Evolutionary conservation across 2,329 filamentous ascomycete species (phyloP).

Genomic region (Raffaelea deltoideospora): DNA sequence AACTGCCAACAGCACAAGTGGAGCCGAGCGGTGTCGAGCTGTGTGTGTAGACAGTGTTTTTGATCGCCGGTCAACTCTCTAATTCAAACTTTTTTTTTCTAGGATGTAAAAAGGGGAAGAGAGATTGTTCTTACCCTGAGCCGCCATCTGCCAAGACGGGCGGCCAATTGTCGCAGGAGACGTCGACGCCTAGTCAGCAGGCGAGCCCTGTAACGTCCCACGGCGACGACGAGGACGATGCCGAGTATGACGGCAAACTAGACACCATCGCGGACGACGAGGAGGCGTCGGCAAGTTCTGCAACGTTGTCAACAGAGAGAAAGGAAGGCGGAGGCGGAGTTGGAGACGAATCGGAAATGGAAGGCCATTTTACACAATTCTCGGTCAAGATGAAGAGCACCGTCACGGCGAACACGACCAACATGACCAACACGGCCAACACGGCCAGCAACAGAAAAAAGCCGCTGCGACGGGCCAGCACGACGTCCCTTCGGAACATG

Average conservation of each 20-base stretch:
- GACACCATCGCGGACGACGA: slow-evolving; percentile 39
- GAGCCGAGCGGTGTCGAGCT: too few species aligned
- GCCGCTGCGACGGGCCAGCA: slow-evolving; percentile 20
- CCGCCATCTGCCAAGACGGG: slow-evolving; percentile 30
- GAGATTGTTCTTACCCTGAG: slow-evolving; percentile 84
- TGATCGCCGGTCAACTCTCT: too few species aligned
- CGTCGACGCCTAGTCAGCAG: slow-evolving; percentile 19
- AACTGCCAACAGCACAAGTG: too few species aligned
- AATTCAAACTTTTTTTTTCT: not conserved
- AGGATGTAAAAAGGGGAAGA: slow-evolving; percentile 84
- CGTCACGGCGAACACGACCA: too few species aligned
- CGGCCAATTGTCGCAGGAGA: slow-evolving; percentile 22
- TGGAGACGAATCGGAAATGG: not conserved
- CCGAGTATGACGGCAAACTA: slow-evolving; percentile 27
- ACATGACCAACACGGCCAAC: not conserved
- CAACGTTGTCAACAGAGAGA: too few species aligned
- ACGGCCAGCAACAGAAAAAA: slow-evolving; percentile 9
- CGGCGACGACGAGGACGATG: slow-evolving; percentile 35
- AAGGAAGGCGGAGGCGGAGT: not conserved
- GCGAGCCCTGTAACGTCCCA: slow-evolving; percentile 38
- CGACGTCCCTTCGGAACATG: slow-evolving; percentile 21
- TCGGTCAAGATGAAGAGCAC: too few species aligned
- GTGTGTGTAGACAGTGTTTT: too few species aligned
- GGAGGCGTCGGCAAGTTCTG: too few species aligned
- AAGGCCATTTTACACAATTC: too few species aligned